These are phyloP conservation scores for Blastomyces parvus DNA, from an alignment of 2,329 filamentous ascomycete genomes.

Conservation along the genomic window DNA sequence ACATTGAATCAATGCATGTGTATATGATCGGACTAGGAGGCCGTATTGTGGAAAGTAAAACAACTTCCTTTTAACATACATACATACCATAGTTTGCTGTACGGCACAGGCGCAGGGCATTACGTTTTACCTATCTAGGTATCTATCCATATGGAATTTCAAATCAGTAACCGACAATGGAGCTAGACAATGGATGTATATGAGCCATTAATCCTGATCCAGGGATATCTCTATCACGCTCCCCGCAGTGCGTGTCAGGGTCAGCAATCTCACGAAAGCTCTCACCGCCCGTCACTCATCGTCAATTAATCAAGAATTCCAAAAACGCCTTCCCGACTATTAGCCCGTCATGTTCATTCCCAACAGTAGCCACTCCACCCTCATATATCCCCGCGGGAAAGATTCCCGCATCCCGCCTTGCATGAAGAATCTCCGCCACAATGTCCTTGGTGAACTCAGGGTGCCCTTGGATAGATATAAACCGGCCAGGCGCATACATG, in stretches of 20 bases:
- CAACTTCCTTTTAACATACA: neutral
- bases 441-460: conserved; percentile 72
- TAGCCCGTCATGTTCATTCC: conserved; percentile 68
- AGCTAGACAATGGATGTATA: neutral
- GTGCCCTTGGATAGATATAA: conserved; percentile 76
- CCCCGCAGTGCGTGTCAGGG: too few relatives aligned
- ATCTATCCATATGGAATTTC: neutral
- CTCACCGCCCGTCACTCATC: neutral
- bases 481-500: conserved; percentile 58
- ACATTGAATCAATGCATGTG: neutral
- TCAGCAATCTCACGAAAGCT: neutral
- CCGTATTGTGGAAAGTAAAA: too few relatives aligned
- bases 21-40: too few relatives aligned
- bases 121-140: neutral
- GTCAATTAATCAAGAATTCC: conserved; percentile 57
- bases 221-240: too few relatives aligned
- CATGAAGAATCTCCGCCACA: conserved; percentile 56
- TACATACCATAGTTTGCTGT: neutral
- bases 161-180: neutral
- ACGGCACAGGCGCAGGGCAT: neutral
- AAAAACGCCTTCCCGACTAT: conserved; percentile 64
- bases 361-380: conserved; percentile 58
- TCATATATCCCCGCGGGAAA: conserved; percentile 60
- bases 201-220: neutral
- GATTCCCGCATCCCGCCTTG: conserved; percentile 56